A percentile compares a stretch with the other conserved stretches of the same genome.
These are phyloP conservation scores for Aspergillus diversus DNA, from an alignment of 495 filamentous ascomycete genomes.

Conservation along the genomic window DNA sequence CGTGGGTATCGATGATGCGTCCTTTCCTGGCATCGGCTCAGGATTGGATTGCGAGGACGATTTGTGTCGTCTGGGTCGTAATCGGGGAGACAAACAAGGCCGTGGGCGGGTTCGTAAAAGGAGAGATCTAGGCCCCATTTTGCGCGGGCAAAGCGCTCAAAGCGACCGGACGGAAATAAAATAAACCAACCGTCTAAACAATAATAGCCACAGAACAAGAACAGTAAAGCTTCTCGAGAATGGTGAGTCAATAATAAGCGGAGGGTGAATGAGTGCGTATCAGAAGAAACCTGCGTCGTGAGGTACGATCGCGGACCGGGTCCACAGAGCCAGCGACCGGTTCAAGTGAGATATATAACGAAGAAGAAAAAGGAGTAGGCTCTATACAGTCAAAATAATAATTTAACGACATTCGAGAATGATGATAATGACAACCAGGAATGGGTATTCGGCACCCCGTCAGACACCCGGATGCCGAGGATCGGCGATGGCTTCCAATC, in stretches of 20 bases:
- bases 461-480: constrained; percentile 19
- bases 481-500: constrained; percentile 25
- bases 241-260: background rate
- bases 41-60: constrained; percentile 24
- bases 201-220: background rate
- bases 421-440: background rate
- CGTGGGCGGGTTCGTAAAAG: constrained; percentile 22
- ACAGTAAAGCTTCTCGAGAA: background rate
- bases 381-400: too few relatives aligned
- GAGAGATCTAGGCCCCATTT: constrained; percentile 26
- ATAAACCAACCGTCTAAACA: background rate
- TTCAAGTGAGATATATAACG: background rate
- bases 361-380: background rate
- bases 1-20: background rate
- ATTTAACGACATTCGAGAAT: background rate
- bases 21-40: constrained; percentile 13
- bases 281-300: too few relatives aligned
- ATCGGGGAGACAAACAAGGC: constrained; percentile 24
- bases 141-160: constrained; percentile 4
- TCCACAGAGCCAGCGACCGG: background rate
- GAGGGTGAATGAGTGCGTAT: too few relatives aligned
- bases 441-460: background rate
- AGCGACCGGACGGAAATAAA: background rate
- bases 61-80: constrained; percentile 37
- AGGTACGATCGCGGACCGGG: too few relatives aligned